Conservation (phyloP, 805 yeast genomes). For the Ogataea degrootiae region DNA sequence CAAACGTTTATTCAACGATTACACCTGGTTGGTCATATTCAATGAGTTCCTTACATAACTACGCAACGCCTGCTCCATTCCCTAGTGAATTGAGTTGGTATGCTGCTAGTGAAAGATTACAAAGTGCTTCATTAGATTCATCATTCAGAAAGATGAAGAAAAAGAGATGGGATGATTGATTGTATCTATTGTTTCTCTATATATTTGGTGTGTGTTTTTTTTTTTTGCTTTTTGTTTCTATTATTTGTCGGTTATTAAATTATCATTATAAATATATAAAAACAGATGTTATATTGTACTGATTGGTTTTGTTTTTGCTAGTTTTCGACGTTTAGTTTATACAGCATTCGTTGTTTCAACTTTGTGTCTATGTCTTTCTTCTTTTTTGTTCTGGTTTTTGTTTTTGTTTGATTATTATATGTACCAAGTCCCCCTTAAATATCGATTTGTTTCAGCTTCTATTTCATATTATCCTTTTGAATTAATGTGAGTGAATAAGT, state of each 20-base stretch:
- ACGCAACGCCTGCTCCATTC: slow-evolving; percentile 65
- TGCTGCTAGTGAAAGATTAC: slow-evolving; percentile 52
- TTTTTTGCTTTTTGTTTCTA: not conserved
- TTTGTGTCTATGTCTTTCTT: not conserved
- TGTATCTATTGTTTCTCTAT: not conserved
- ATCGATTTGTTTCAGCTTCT: not conserved
- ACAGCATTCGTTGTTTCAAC: not conserved
- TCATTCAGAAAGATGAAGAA: slow-evolving; percentile 21
- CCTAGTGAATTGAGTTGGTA: slow-evolving; percentile 62
- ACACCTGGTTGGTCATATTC: slow-evolving; percentile 86
- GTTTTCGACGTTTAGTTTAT: no score
- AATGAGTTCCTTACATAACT: slow-evolving; percentile 56
- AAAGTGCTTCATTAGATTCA: slow-evolving; percentile 28
- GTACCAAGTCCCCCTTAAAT: not conserved
- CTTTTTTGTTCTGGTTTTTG: not conserved
- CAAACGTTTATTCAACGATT: slow-evolving; percentile 52
- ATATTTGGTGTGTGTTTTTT: not conserved
- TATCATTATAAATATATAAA: no score
- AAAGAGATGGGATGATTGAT: slow-evolving; percentile 31
- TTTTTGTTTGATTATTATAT: not conserved
- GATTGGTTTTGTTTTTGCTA: no score
- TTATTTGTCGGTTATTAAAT: not conserved
- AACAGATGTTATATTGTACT: no score
- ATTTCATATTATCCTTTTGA: no score
- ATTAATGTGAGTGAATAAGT: no score